Evolutionary conservation across 179 eudicot genomes (phyloP).

Genomic region (Vitellaria paradoxa): DNA sequence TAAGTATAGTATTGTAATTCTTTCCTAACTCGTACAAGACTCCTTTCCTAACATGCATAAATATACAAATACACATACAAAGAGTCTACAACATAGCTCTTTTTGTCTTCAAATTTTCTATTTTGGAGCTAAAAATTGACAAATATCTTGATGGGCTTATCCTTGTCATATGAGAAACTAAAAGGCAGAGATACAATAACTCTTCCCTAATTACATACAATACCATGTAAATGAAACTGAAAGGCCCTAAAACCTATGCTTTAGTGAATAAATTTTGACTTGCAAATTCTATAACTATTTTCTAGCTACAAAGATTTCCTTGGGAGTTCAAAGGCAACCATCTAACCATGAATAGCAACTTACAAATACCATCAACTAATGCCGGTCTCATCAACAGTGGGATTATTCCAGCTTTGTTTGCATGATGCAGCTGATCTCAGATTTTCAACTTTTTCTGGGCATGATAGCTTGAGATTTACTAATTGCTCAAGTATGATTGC

Average conservation of each 20-base stretch:
- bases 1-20: no score
- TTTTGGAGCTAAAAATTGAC: neutral
- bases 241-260: neutral
- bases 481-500: neutral
- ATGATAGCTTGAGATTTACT: neutral
- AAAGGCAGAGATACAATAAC: neutral
- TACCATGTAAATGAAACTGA: neutral
- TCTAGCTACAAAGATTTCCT: neutral
- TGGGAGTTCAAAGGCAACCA: neutral
- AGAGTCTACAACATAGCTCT: neutral
- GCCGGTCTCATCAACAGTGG: neutral
- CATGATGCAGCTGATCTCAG: neutral
- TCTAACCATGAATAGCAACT: neutral
- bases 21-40: no score
- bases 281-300: neutral
- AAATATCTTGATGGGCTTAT: neutral
- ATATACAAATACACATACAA: neutral
- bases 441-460: neutral
- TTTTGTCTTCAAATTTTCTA: neutral
- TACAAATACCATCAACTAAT: neutral
- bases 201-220: neutral
- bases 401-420: neutral
- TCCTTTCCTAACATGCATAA: no score
- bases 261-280: neutral
- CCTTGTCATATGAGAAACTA: constrained; percentile 5